Base-by-base conservation (phyloP, 345 rosid genomes). In the Eutrema heterophyllum region DNA sequence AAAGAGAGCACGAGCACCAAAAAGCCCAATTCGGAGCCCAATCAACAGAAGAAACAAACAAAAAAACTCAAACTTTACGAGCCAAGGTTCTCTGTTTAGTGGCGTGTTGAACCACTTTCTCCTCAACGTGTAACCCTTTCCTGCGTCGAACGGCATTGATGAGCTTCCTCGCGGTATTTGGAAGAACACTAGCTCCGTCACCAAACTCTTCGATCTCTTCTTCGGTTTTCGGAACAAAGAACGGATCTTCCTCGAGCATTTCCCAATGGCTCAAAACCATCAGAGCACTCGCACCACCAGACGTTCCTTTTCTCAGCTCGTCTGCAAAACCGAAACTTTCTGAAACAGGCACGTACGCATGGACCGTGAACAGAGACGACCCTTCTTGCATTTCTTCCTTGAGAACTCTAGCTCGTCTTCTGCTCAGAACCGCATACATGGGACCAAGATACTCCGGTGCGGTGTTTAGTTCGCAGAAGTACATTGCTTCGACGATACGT, bases 341-440 rank as follows among this genome's bases (percentile, higher is more conserved):
- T 0, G 97, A 86, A 35, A 94, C 95, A 0, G 96, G 98, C 43
- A 91, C 86, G 71, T 94, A 89, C 1, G 95, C 87, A 26, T 91
- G 91, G 58, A 91, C 90, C 0, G 90, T 87, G 72, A 94, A 94
- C 39, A 89, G 75, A 1, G 91, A 76, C 40, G 95, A 91, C 12
- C 98, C 90, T 79, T 91, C 97, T 71, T 87, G 89, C 98, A 91
- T 94, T 80, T 89, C 97, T 81, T 94, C 98, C 78, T 91, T 94
- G 54, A 91, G 78, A n/a, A 94, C 80, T 30, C 74, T 78, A 5
- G 98, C 98, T 72, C 96, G 82, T 76, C 88, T 91, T 73, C 90
- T 80, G 66, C 84, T 79, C 55, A 91, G 89, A 70, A 94, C 97
- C 0, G 87, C 96, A 67, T 89, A 88, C 97, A 87, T 88, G 1